Base-by-base conservation (phyloP, 2,329 filamentous ascomycete species). In the Arachnopeziza araneosa region DNA sequence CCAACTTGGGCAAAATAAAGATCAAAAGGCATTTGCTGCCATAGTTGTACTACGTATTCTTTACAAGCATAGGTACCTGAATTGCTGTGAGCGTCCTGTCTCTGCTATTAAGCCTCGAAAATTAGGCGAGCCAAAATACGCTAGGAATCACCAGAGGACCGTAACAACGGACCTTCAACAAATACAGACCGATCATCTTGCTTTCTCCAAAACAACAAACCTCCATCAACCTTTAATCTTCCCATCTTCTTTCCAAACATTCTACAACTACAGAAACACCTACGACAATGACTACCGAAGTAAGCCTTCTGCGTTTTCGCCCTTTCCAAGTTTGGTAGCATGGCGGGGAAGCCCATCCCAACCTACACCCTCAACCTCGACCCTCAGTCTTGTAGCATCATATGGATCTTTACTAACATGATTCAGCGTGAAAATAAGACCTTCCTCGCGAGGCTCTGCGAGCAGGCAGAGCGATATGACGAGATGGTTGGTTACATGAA, bases 401-500 rank as follows among this genome's bases (percentile, higher is more conserved):
- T 30, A 30, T 30, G 5, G 9, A 30, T 9, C 52, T 54, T 24
- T 49, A 54, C 59, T 50, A 51, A 53, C 57, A 52, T 66, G 48
- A 9, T 30, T 30, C 58, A 73, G 71, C 71, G 71, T 67, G 71
- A 73, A 70, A 96, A 92, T 89, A 98, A 98, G 89, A 98, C 95
- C 77, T 98, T 98, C 86, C 91, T 98, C 79, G 95, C 95, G 80
- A 89, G 95, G 83, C 92, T 99, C 77, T 98, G 95, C 85, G 95
- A 98, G 90, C 95, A 99, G 88, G 95, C 95, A 77, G 95, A 98
- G 86, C 93, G 57, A 22, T 59, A 59, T 51, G 57, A 99, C 93
- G 95, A 98, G 83, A 98, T 98, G 93, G 93, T 98, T 73, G 92
- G 88, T 76, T 97, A 93, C 84, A 98, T 98, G 95, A 98, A 98